Evolutionary conservation across 805 yeast species (phyloP).

Genomic region (Wickerhamiella brachini): DNA sequence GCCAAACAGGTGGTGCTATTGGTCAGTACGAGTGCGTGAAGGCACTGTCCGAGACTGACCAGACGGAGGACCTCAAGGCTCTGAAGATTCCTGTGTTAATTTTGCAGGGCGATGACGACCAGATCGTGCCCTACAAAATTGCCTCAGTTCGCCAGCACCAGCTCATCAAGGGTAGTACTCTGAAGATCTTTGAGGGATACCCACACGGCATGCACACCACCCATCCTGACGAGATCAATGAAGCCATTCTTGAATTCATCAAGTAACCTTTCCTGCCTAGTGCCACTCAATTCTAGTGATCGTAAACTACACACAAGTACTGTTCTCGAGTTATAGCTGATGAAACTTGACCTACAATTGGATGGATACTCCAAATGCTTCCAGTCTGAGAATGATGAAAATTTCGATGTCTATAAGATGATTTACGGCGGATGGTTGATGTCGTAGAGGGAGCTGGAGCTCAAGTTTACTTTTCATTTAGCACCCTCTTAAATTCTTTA

Average conservation of each 20-base stretch:
- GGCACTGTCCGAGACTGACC: slow-evolving; percentile 5
- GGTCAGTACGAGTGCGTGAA: slow-evolving; percentile 3
- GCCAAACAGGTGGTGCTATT: slow-evolving; percentile 2
- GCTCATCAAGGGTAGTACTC: slow-evolving; percentile 1
- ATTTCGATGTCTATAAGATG: too few relatives aligned
- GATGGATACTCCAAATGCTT: too few relatives aligned
- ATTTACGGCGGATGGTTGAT: too few relatives aligned
- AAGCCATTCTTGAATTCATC: slow-evolving; percentile 2
- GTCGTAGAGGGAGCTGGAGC: too few relatives aligned
- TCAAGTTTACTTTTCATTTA: too few relatives aligned
- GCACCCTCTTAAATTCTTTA: too few relatives aligned
- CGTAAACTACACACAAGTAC: too few relatives aligned
- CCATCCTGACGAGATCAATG: slow-evolving; percentile 17
- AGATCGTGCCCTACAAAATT: slow-evolving; percentile 5
- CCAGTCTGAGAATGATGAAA: too few relatives aligned
- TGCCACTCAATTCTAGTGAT: too few relatives aligned
- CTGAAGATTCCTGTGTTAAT: slow-evolving; percentile 3
- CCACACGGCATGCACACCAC: slow-evolving; percentile 12
- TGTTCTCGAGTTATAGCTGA: too few relatives aligned
- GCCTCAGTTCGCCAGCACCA: not conserved
- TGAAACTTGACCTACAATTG: too few relatives aligned
- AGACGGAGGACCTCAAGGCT: slow-evolving; percentile 3
- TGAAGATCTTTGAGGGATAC: slow-evolving; percentile 4
- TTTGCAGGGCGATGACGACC: slow-evolving; percentile 10
- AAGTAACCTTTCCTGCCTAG: too few relatives aligned